A percentile compares a stretch with the other conserved stretches of the same genome.
Evolutionary conservation across 1,284 basidiomycete species (phyloP).

Genomic region (Ustilago nuda): DNA sequence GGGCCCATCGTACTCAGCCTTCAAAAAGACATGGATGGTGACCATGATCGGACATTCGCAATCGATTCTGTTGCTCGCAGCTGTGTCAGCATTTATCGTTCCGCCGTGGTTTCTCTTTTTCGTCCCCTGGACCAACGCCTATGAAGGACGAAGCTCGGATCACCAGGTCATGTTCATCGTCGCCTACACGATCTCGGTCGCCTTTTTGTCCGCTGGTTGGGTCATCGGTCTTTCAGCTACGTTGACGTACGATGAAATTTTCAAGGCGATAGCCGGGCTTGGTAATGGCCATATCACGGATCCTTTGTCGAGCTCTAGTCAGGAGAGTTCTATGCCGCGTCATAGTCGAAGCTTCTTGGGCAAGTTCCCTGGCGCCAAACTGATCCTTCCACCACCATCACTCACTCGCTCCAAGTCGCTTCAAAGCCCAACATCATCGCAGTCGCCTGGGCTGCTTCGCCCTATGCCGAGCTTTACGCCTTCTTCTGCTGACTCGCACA

Average conservation of each 20-base stretch:
- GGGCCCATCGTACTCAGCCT: slow-evolving; percentile 12
- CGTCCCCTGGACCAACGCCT: slow-evolving; percentile 5
- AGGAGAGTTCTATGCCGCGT: neutral
- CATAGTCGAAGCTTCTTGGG: neutral
- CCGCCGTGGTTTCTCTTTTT: slow-evolving; percentile 11
- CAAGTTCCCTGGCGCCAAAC: slow-evolving; percentile 2
- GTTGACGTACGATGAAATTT: slow-evolving; percentile 26
- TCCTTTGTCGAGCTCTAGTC: neutral
- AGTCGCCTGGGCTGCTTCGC: slow-evolving; percentile 1
- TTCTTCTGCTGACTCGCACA: neutral
- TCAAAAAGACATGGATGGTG: slow-evolving; percentile 34
- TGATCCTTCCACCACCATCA: neutral
- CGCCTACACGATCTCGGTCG: slow-evolving; percentile 11
- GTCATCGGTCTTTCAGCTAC: slow-evolving; percentile 9
- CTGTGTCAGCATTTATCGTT: neutral
- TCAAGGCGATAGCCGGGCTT: slow-evolving; percentile 15
- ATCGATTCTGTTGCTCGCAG: slow-evolving; percentile 1
- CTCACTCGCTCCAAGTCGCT: neutral
- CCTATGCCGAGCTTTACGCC: slow-evolving; percentile 11
- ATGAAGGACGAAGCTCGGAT: neutral
- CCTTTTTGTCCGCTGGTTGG: slow-evolving; percentile 9
- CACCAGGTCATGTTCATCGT: slow-evolving; percentile 22
- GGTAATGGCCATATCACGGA: neutral
- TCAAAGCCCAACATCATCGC: neutral
- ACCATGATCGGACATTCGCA: slow-evolving; percentile 17